phyloP scores from a whole-genome alignment of 2,329 filamentous ascomycete species.

The Phialophora expanda region DNA sequence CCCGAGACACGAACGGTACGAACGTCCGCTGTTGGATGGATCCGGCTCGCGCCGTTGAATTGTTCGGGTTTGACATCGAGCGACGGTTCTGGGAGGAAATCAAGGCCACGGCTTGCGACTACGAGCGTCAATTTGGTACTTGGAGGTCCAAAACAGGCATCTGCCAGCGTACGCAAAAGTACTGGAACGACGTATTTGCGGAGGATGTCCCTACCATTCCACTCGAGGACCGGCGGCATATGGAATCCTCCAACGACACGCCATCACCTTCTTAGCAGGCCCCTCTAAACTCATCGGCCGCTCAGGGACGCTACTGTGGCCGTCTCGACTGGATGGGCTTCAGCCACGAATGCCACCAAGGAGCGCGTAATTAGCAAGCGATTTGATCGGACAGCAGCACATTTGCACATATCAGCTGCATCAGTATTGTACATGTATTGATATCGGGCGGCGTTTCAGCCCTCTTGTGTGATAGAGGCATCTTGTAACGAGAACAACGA shows the following conservation, averaged over 20 bases:
- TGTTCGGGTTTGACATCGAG: constrained; percentile 47
- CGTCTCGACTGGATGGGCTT: not conserved
- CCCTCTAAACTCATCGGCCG: not conserved
- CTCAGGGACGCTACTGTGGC: not conserved
- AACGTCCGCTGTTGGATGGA: constrained; percentile 44
- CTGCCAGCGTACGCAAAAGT: constrained; percentile 44
- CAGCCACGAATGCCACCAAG: not conserved
- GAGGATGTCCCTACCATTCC: not conserved
- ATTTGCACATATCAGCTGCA: not conserved
- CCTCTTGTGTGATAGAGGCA: not conserved
- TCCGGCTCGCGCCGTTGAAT: constrained; percentile 41
- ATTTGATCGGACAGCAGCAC: not conserved
- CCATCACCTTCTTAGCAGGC: constrained; percentile 3
- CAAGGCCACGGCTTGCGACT: constrained; percentile 47
- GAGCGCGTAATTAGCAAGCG: not conserved
- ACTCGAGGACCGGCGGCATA: constrained; percentile 11
- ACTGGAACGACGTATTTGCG: constrained; percentile 46
- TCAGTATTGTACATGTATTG: not conserved
- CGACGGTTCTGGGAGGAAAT: constrained; percentile 49
- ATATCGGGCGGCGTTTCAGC: not conserved
- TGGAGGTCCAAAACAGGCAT: constrained; percentile 45
- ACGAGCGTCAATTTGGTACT: constrained; percentile 44
- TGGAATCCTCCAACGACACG: constrained; percentile 2
- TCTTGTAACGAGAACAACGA: not conserved
- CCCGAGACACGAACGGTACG: constrained; percentile 43